phyloP scores from a whole-genome alignment of 1,284 basidiomycete genomes.

The Agroathelia rolfsii region DNA sequence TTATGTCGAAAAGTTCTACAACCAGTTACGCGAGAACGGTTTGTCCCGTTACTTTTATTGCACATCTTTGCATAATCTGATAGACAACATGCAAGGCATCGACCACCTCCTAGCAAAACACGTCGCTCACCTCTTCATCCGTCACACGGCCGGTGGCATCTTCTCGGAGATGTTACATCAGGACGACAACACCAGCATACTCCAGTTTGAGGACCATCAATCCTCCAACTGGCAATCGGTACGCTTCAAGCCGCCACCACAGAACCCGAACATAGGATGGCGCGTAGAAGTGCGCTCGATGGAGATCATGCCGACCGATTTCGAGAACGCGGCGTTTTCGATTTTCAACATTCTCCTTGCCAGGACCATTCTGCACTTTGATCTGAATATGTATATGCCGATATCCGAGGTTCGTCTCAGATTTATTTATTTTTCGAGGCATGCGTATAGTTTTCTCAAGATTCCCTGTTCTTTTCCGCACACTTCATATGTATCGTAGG shows the following conservation, averaged over 20 bases:
- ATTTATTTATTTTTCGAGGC: not conserved
- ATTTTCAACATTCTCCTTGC: slow-evolving; percentile 93
- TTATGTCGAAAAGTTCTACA: slow-evolving; percentile 66
- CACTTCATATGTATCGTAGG: slow-evolving; percentile 38
- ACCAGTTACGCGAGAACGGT: slow-evolving; percentile 70
- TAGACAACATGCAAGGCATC: too few relatives aligned
- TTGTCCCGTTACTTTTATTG: slow-evolving; percentile 14
- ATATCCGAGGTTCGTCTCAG: slow-evolving; percentile 73
- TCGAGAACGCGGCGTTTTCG: slow-evolving; percentile 96
- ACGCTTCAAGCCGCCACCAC: slow-evolving; percentile 96
- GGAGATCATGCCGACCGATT: slow-evolving; percentile 99
- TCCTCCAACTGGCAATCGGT: slow-evolving; percentile 99
- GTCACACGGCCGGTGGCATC: slow-evolving; percentile 92
- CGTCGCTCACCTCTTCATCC: slow-evolving; percentile 93
- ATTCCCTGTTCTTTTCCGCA: slow-evolving; percentile 4
- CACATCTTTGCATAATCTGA: slow-evolving; percentile 7
- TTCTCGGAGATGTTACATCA: slow-evolving; percentile 93
- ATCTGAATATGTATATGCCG: slow-evolving; percentile 93
- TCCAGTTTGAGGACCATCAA: slow-evolving; percentile 99
- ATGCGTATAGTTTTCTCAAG: not conserved
- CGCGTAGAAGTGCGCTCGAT: slow-evolving; percentile 97
- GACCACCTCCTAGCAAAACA: slow-evolving; percentile 87
- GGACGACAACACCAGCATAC: slow-evolving; percentile 79
- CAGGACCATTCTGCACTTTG: slow-evolving; percentile 84
- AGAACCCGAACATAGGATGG: slow-evolving; percentile 91